phyloP scores from a whole-genome alignment of 306 rosid genomes.

The Cucurbita moschata region DNA sequence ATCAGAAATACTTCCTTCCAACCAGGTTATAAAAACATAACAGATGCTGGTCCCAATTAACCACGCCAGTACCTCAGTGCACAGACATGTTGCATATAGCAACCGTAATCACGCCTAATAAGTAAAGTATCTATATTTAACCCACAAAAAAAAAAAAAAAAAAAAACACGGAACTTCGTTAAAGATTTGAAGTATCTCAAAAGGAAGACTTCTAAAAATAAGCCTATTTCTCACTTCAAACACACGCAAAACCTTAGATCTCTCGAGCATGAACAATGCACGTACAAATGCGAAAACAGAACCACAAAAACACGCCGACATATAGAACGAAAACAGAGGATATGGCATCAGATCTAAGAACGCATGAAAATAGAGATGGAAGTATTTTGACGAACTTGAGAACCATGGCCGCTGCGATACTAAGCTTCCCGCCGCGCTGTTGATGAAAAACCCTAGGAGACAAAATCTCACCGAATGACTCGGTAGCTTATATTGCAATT shows the following conservation, averaged over 20 bases:
- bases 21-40: not conserved
- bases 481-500: not conserved
- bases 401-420: not conserved
- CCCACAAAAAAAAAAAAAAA: no score
- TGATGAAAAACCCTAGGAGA: not conserved
- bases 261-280: not conserved
- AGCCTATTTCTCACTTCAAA: not conserved
- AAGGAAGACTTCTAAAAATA: not conserved
- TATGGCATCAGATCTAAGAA: not conserved
- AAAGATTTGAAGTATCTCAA: not conserved
- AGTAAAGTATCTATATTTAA: not conserved
- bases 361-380: not conserved
- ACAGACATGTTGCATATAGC: not conserved
- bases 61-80: not conserved
- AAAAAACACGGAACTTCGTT: not conserved
- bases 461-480: not conserved
- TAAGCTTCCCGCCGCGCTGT: not conserved
- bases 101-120: not conserved
- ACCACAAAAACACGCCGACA: not conserved
- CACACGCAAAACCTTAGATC: not conserved
- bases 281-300: not conserved
- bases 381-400: slow-evolving; percentile 1
- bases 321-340: not conserved
- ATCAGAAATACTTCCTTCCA: not conserved
- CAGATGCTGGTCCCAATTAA: not conserved